phyloP scores from a whole-genome alignment of 345 rosid genomes.

The Litchi chinensis region DNA sequence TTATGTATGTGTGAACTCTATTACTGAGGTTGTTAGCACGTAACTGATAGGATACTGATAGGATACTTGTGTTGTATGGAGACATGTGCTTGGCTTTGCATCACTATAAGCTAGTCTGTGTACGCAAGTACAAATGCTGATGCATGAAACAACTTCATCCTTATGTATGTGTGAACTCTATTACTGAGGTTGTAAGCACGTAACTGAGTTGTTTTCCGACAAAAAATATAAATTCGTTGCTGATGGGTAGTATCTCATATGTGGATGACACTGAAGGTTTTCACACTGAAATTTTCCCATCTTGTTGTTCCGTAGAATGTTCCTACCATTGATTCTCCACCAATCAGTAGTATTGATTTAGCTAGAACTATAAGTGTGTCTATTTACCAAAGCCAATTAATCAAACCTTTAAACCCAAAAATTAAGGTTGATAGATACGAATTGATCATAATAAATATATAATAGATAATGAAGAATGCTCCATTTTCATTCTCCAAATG shows the following conservation, averaged over 20 bases:
- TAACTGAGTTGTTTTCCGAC: neutral
- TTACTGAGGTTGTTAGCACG: conserved; percentile 9
- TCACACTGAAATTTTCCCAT: conserved; percentile 10
- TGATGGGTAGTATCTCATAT: conserved; percentile 83
- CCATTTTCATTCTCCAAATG: no score
- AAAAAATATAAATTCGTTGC: conserved; percentile 64
- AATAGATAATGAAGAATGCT: no score
- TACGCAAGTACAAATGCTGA: neutral
- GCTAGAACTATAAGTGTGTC: no score
- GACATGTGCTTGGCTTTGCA: neutral
- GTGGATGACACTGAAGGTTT: conserved; percentile 99
- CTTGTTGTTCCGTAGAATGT: no score
- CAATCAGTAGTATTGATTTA: no score
- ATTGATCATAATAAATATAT: no score
- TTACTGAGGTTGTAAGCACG: conserved; percentile 9
- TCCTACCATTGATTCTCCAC: no score
- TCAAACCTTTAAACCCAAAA: no score
- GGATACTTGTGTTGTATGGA: neutral
- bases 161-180: neutral
- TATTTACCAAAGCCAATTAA: no score
- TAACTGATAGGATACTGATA: neutral
- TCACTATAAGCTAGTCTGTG: neutral
- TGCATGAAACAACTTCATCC: neutral
- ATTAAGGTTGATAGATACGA: no score
- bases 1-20: neutral